Evolutionary conservation across 139 green algal species (phyloP), one percentile per base, ranked within the genome.

Genomic region (Chlorella sp.): DNA sequence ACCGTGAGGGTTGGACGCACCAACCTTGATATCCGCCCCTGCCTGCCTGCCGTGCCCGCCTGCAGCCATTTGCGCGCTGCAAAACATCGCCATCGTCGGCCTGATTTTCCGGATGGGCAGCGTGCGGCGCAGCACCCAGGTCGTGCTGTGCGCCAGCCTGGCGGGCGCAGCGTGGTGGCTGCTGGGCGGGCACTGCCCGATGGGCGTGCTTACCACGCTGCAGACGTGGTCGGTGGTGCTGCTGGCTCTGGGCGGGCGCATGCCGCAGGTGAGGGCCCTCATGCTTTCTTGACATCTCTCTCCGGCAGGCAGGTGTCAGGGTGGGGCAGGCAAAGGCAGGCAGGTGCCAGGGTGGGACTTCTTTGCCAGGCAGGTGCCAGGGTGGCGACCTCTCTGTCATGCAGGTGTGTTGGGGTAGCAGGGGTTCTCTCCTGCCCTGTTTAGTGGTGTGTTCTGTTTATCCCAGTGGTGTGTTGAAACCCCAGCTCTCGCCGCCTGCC

Each of bases 61-160:
- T n/a, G 84, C 84, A 88, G 84, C 84, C 66, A 92, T 94, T 9
- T 96, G 95, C 92, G 96, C 94, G 92, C 37, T 94, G 40, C 95
- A 97, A 79, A 95, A 96, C 86, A 88, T 94, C 15, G 85, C 95
- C 26, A 91, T 96, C 32, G 86, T 96, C n/a, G 89, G 39, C 34
- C 90, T 96, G 40, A 95, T 96, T 28, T 91, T 94, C 64, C 37
- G 76, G n/a, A 91, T 87, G 57, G 90, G 89, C 39, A 53, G 30
- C 1, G 76, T 77, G 39, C n/a, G 24, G 11, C n/a, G 32, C 53
- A 30, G 48, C n/a, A 36, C 57, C 19, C 36, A 84, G n/a, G 28
- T 40, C 22, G 39, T 22, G 1, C 48, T 69, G 24, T 32, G 42
- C 0, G 83, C 61, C 0, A 42, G 14, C 76, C 82, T 89, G 19